These are phyloP conservation scores for Phialemoniopsis sp. DNA, from an alignment of 2,329 filamentous ascomycete genomes.

Conservation along the genomic window DNA sequence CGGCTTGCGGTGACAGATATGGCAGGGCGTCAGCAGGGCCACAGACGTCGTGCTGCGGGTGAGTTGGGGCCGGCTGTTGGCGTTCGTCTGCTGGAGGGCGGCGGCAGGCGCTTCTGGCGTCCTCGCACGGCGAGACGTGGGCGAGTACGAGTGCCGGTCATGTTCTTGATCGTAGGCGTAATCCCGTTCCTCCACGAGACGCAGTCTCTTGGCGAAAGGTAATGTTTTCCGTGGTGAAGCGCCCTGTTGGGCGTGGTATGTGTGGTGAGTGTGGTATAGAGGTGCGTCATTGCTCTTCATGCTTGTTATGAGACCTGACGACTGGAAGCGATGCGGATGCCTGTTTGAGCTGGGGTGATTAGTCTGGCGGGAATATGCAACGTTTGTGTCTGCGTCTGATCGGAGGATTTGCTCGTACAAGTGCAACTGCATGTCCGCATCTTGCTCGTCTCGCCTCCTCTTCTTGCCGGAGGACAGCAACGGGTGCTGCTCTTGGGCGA, in stretches of 20 bases:
- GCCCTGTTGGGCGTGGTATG: background rate
- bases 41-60: constrained; percentile 11
- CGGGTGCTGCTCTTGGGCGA: constrained; percentile 21
- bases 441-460: constrained; percentile 29
- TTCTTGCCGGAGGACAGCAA: constrained; percentile 25
- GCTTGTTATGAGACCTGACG: too few species aligned
- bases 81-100: constrained; percentile 1
- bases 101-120: background rate
- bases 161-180: background rate
- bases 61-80: constrained; percentile 9
- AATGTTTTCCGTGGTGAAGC: background rate
- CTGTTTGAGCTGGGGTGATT: background rate
- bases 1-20: constrained; percentile 64
- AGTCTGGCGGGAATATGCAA: background rate
- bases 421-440: constrained; percentile 14
- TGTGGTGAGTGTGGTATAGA: background rate
- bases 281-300: too few species aligned
- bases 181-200: background rate
- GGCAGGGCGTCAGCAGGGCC: constrained; percentile 48
- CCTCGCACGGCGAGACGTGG: background rate
- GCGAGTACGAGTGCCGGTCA: too few species aligned
- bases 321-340: background rate
- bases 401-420: constrained; percentile 14
- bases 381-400: background rate
- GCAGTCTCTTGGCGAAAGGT: background rate